Evolutionary conservation across 116 monocot genomes (phyloP).

Genomic region (Posidonia oceanica): DNA sequence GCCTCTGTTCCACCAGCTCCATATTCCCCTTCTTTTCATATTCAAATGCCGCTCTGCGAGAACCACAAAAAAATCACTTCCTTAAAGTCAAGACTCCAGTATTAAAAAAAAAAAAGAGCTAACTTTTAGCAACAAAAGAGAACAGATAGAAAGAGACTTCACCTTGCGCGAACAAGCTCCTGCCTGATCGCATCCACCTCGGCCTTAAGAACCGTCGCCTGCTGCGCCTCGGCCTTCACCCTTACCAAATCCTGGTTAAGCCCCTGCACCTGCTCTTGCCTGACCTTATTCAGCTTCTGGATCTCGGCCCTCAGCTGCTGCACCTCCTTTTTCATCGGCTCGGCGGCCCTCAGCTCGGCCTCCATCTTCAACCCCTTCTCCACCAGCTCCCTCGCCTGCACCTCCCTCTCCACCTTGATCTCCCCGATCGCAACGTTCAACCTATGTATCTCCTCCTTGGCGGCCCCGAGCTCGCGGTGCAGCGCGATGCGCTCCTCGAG

Average conservation of each 20-base stretch:
- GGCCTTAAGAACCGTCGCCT: slow-evolving; percentile 36
- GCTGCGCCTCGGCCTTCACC: slow-evolving; percentile 54
- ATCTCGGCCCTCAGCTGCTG: slow-evolving; percentile 40
- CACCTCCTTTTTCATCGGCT: slow-evolving; percentile 56
- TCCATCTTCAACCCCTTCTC: slow-evolving; percentile 67
- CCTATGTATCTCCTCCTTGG: slow-evolving; percentile 43
- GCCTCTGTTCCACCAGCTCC: slow-evolving; percentile 76
- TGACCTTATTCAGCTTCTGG: slow-evolving; percentile 40
- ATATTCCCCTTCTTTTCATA: slow-evolving; percentile 84
- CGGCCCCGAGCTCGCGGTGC: slow-evolving; percentile 33
- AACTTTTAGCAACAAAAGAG: not conserved
- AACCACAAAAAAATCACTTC: not conserved
- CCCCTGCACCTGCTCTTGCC: slow-evolving; percentile 62
- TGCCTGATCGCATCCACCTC: slow-evolving; percentile 61
- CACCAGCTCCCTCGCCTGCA: slow-evolving; percentile 42
- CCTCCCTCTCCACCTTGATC: slow-evolving; percentile 51
- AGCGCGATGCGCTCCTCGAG: slow-evolving; percentile 52
- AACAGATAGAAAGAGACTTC: not conserved
- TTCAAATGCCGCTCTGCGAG: slow-evolving; percentile 50
- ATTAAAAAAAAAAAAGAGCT: not conserved
- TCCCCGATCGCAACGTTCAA: slow-evolving; percentile 30
- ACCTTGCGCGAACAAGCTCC: slow-evolving; percentile 68
- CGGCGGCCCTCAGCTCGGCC: slow-evolving; percentile 44
- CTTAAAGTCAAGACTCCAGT: not conserved
- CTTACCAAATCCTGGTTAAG: slow-evolving; percentile 55